Base-by-base conservation (phyloP, 257 asterid species). In the Rehmannia glutinosa region DNA sequence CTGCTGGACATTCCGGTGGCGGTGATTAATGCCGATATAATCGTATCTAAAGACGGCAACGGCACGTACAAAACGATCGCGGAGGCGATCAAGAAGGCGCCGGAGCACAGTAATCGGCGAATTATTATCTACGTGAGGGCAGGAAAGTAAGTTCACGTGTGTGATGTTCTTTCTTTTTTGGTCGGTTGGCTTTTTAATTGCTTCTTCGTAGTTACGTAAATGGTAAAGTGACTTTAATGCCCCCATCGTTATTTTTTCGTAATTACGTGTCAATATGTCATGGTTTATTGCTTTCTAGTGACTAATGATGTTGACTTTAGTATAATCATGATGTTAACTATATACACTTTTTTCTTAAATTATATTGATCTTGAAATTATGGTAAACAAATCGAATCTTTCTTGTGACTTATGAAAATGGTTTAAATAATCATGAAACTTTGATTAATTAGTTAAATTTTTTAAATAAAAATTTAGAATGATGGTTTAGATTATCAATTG, bases 31-130 rank as follows among this genome's bases (percentile, higher is more conserved):
- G 96, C 97, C 8, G 93, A 94, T 15, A 68, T 84, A 8, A 30
- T 84, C 28, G 99, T 94, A 21, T 87, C 99, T 0, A 60, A 74
- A 20, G 92, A 87, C 65, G 99, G 96, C 21, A 94, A 68, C 77
- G 97, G 97, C 17, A 91, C 97, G 65, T 82, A 8, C 59, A 87
- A 85, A 50, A 94, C 99, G 17, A 84, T 94, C 28, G 72, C 85
- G 47, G 96, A 88, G 77, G 99, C 99, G 67, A 94, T 94, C 33
- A 87, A 91, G 59, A 85, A 82, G 81, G 99, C 82, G 85, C 99
- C 98, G 19, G 88, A 87, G 54, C 30, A 83, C 42, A 68, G 95
- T 19, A 70, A 10, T 15, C 83, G 84, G 10, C 81, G 99, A 30
- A 73, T 84, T 42, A 82, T 91, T n/a, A 94, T 94, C 77, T 94